Evolutionary conservation across 768 basidiomycete genomes (phyloP), one percentile per base, ranked within the genome.

Genomic region (Gyrodon lividus): DNA sequence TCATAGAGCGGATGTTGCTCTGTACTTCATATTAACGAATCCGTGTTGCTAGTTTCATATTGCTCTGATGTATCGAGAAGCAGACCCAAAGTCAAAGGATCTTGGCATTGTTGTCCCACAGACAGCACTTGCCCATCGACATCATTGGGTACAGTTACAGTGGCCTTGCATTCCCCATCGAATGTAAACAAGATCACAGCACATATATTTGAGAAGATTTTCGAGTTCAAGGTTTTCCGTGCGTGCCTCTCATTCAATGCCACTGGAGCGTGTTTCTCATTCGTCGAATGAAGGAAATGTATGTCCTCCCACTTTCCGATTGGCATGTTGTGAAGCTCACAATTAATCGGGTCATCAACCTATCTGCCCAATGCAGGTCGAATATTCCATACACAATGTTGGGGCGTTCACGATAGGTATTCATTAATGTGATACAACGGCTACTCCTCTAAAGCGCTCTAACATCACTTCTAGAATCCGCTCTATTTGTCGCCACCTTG

Each of bases 161-260:
- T 28, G 67, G 64, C 4, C 50, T 68, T 22, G 60, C 64, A 2
- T 61, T 59, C 41, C 66, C 66, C 8, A 60, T 68, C 35, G 67
- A 65, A 46, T 52, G 50, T 12, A 54, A 55, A 19, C 35, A 51
- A 16, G 57, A 57, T 5, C 61, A 61, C 55, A 44, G 55, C 6
- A 61, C 62, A 34, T 23, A 41, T 69, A 17, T 44, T 63, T n/a
- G 61, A 64, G 47, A 57, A 59, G 42, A 57, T 59, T 33, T 47
- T 48, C 20, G 50, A 54, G 35, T 46, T 61, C 35, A 48, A 46
- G 10, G 43, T 49, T 6, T 43, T 59, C 33, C 56, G 58, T 58
- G 43, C 51, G 58, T 55, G 28, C 37, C 43, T 46, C 30, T 39
- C 44, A 17, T 6, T 38, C 10, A 12, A 6, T 38, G 23, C 20